A percentile compares a stretch with the other conserved stretches of the same genome.
phyloP scores from a whole-genome alignment of 805 yeast species.

The Teunomyces panamensis region DNA sequence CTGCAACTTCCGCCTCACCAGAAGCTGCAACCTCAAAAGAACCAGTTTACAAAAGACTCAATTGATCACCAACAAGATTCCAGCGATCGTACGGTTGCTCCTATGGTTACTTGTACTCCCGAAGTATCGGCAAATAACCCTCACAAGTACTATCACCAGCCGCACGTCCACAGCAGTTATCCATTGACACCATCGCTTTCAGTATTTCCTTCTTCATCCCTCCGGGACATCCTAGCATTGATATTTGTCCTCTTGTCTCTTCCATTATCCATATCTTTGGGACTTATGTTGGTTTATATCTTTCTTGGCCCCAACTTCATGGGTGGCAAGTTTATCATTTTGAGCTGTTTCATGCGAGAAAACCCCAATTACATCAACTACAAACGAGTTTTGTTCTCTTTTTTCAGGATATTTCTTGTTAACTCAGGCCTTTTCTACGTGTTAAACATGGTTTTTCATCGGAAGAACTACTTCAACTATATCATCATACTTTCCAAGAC shows the following conservation, averaged over 20 bases:
- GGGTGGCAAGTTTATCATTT: slow-evolving; percentile 12
- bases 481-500: slow-evolving; percentile 13
- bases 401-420: slow-evolving; percentile 3
- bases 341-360: slow-evolving; percentile 6
- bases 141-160: slow-evolving; percentile 8
- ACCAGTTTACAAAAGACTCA: neutral
- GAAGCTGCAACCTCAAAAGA: neutral
- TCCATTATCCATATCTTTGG: slow-evolving; percentile 10
- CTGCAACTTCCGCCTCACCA: neutral
- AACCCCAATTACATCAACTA: slow-evolving; percentile 3
- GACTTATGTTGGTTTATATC: slow-evolving; percentile 10
- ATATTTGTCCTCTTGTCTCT: slow-evolving; percentile 12
- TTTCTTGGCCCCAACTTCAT: slow-evolving; percentile 11
- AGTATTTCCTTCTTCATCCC: slow-evolving; percentile 8
- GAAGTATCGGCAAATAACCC: neutral
- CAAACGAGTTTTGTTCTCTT: neutral
- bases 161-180: slow-evolving; percentile 6
- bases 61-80: neutral
- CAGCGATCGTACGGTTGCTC: neutral
- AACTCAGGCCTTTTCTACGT: slow-evolving; percentile 5
- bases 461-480: slow-evolving; percentile 12
- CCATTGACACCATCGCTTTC: slow-evolving; percentile 8
- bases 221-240: slow-evolving; percentile 12
- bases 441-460: slow-evolving; percentile 6
- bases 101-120: neutral